A percentile compares a stretch with the other conserved stretches of the same genome.
These are phyloP conservation scores for Syzygium jambos DNA, from an alignment of 345 rosid species.

Conservation along the genomic window DNA sequence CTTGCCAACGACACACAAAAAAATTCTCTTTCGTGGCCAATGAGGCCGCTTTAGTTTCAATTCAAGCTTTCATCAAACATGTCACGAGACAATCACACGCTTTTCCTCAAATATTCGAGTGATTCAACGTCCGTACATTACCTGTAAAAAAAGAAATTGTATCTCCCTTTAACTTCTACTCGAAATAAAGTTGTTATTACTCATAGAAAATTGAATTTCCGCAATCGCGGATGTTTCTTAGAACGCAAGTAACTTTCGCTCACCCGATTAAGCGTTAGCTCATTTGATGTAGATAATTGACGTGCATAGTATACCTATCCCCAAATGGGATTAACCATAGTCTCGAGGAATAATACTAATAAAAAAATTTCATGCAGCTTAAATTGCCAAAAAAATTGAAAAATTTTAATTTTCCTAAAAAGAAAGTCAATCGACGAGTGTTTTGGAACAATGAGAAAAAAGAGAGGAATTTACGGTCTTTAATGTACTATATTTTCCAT, in stretches of 20 bases:
- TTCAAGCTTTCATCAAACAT: background rate
- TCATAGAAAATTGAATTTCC: background rate
- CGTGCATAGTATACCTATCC: background rate
- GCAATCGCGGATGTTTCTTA: background rate
- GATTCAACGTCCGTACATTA: background rate
- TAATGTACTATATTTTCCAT: background rate
- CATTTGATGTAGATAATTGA: background rate
- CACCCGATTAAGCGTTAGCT: background rate
- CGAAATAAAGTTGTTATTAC: background rate
- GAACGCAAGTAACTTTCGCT: background rate
- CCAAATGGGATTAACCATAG: background rate
- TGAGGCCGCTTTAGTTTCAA: background rate
- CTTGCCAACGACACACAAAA: background rate
- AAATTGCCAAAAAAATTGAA: background rate
- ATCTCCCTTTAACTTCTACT: background rate
- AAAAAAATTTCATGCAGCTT: background rate
- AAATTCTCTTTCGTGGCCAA: background rate
- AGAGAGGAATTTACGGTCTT: background rate
- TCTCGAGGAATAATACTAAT: background rate
- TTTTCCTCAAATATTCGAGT: background rate
- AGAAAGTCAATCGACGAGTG: background rate
- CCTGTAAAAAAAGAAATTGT: background rate
- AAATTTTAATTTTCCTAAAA: background rate
- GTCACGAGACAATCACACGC: background rate
- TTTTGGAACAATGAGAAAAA: background rate